Percentiles rank a stretch among this genome's conserved stretches.
Conservation (phyloP, 106 monocot genomes). For the Apostasia shenzhenica region DNA sequence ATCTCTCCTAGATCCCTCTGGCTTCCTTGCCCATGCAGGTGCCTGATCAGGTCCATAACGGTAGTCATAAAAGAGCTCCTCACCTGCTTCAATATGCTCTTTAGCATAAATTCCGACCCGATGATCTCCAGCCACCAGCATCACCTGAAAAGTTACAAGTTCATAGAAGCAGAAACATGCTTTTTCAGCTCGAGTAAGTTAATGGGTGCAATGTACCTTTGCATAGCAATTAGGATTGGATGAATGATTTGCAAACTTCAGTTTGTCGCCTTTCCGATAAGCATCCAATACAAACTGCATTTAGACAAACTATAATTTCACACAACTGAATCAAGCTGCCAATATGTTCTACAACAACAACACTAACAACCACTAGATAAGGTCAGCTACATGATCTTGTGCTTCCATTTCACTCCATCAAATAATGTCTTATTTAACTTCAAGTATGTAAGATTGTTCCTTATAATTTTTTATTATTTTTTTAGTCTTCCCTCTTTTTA, state of each 20-base stretch:
- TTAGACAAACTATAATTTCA: background rate
- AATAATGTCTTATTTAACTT: no score
- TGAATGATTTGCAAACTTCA: slow-evolving; percentile 98
- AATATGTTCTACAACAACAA: background rate
- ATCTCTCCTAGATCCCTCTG: slow-evolving; percentile 75
- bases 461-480: no score
- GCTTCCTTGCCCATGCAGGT: slow-evolving; percentile 88
- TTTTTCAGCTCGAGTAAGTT: background rate
- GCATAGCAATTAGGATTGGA: slow-evolving; percentile 93
- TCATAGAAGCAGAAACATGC: background rate
- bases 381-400: no score
- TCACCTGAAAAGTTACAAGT: slow-evolving; percentile 44
- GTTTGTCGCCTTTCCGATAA: slow-evolving; percentile 94
- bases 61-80: slow-evolving; percentile 96
- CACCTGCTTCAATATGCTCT: slow-evolving; percentile 83
- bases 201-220: slow-evolving; percentile 43
- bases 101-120: slow-evolving; percentile 96
- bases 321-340: background rate
- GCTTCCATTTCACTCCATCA: no score
- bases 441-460: no score
- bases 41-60: slow-evolving; percentile 91
- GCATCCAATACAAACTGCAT: slow-evolving; percentile 94
- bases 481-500: no score
- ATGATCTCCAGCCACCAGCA: slow-evolving; percentile 97
- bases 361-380: background rate